Percentiles rank a stretch among this genome's conserved stretches.
These are phyloP conservation scores for Cordyceps javanica DNA, from an alignment of 2,329 filamentous ascomycete genomes.

Conservation along the genomic window DNA sequence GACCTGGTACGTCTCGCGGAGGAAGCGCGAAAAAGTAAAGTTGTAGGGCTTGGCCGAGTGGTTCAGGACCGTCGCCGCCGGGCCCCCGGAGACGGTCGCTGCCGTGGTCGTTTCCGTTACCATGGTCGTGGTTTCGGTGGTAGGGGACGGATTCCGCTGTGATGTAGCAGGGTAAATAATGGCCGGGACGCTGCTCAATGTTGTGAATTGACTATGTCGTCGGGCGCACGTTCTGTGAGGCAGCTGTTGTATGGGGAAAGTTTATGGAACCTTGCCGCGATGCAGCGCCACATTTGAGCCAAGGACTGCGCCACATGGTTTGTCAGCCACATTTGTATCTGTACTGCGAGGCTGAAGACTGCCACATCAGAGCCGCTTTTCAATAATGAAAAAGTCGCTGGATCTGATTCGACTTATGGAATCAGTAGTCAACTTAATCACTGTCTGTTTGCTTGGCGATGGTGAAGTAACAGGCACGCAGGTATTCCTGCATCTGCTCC, in stretches of 20 bases:
- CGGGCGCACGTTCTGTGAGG: neutral
- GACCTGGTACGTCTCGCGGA: constrained; percentile 77
- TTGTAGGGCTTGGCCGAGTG: constrained; percentile 53
- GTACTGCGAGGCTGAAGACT: too few species aligned
- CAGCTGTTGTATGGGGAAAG: neutral
- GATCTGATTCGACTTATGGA: too few species aligned
- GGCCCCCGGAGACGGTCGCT: constrained; percentile 22
- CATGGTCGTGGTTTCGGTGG: constrained; percentile 24
- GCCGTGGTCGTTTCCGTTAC: constrained; percentile 21
- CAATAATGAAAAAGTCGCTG: too few species aligned
- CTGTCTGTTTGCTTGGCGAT: too few species aligned
- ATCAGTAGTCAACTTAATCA: too few species aligned
- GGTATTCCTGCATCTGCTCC: too few species aligned
- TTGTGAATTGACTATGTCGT: neutral
- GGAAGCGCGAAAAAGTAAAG: constrained; percentile 83
- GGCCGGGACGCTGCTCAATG: neutral
- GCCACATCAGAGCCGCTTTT: too few species aligned
- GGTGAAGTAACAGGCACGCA: too few species aligned
- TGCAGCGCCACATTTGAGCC: constrained; percentile 4
- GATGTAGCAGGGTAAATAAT: too few species aligned
- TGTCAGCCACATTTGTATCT: constrained; percentile 8
- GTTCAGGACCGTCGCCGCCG: constrained; percentile 45
- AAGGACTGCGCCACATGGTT: constrained; percentile 9
- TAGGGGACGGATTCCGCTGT: too few species aligned
- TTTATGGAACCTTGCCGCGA: neutral